Evolutionary conservation across 805 yeast species (phyloP).

Genomic region (Ogataea zsoltii): DNA sequence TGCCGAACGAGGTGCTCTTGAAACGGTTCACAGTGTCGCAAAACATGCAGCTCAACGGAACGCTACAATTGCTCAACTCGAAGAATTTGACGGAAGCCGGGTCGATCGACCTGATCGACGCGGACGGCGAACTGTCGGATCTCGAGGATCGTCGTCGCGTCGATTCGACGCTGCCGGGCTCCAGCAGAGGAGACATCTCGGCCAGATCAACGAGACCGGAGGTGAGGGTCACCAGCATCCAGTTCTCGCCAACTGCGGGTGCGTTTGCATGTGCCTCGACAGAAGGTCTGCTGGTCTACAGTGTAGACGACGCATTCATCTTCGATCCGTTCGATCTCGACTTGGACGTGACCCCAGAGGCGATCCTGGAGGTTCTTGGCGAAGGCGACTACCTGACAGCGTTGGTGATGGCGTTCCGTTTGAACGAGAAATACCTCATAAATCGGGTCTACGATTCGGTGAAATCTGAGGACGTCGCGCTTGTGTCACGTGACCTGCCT

Average conservation of each 20-base stretch:
- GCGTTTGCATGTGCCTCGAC: slow-evolving; percentile 95
- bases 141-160: slow-evolving; percentile 59
- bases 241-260: slow-evolving; percentile 86
- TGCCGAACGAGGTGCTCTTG: slow-evolving; percentile 81
- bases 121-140: slow-evolving; percentile 84
- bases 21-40: slow-evolving; percentile 81
- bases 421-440: slow-evolving; percentile 77
- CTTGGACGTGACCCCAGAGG: slow-evolving; percentile 83
- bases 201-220: slow-evolving; percentile 76
- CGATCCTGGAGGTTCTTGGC: slow-evolving; percentile 59
- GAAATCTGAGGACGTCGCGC: slow-evolving; percentile 66
- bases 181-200: slow-evolving; percentile 78
- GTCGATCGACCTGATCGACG: slow-evolving; percentile 75
- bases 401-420: slow-evolving; percentile 87
- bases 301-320: slow-evolving; percentile 69
- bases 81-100: slow-evolving; percentile 87
- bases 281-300: slow-evolving; percentile 83
- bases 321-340: slow-evolving; percentile 97
- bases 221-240: slow-evolving; percentile 74
- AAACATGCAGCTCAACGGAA: slow-evolving; percentile 91
- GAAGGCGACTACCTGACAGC: slow-evolving; percentile 72
- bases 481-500: slow-evolving; percentile 74
- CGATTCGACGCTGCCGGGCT: slow-evolving; percentile 82
- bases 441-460: slow-evolving; percentile 72
- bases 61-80: slow-evolving; percentile 75